Conservation (phyloP, 352 stramenopile species). For the Pythium coloratum region DNA sequence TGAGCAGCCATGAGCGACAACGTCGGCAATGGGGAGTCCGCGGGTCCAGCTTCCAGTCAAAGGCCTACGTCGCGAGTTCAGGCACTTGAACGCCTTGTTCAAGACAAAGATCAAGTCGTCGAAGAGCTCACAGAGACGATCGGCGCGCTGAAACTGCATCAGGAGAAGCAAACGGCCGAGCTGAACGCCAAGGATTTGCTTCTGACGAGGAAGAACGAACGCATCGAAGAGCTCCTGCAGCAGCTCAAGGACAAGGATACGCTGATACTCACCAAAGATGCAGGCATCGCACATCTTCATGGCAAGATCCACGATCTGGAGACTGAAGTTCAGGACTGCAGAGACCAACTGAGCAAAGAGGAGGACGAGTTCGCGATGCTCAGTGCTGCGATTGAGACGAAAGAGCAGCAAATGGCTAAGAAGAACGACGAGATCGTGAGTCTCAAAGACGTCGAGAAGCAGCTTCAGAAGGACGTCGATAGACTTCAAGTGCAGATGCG, state of each 20-base stretch:
- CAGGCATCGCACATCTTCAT: constrained; percentile 9
- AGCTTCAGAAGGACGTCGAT: constrained; percentile 48
- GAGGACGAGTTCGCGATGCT: constrained; percentile 73
- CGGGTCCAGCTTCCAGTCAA: background rate
- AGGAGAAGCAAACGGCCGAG: constrained; percentile 60
- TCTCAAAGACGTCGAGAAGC: constrained; percentile 33
- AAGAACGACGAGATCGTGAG: constrained; percentile 37
- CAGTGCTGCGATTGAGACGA: constrained; percentile 46
- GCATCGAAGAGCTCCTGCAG: constrained; percentile 56
- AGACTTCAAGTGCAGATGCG: constrained; percentile 37
- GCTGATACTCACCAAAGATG: constrained; percentile 10
- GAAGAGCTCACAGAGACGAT: constrained; percentile 26
- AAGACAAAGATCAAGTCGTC: constrained; percentile 15
- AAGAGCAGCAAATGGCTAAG: constrained; percentile 45
- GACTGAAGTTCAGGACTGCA: constrained; percentile 36
- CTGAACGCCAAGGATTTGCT: constrained; percentile 73
- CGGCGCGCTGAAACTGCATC: constrained; percentile 40
- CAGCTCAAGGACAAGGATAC: constrained; percentile 39
- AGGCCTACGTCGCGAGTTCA: background rate
- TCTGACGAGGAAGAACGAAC: constrained; percentile 55
- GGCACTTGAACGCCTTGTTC: constrained; percentile 4
- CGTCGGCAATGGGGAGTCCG: background rate
- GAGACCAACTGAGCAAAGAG: constrained; percentile 53
- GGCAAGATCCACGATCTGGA: constrained; percentile 26
- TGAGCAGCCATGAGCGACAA: background rate